phyloP scores from a whole-genome alignment of 202 grass and related monocot genomes.

The Dendrocalamus latiflorus region DNA sequence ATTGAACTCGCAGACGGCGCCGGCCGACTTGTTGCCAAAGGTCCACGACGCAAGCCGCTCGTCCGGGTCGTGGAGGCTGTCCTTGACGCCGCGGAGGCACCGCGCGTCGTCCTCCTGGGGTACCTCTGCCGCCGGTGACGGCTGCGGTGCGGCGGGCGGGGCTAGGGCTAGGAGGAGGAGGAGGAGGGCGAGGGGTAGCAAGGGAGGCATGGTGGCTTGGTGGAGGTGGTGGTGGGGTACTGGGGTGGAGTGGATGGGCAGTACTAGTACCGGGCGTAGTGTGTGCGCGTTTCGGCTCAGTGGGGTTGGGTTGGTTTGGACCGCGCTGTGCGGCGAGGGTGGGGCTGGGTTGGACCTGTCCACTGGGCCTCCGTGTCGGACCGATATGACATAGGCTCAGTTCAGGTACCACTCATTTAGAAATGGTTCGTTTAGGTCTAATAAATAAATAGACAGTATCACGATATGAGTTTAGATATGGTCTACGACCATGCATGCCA shows the following conservation, averaged over 20 bases:
- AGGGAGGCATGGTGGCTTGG: slow-evolving; percentile 31
- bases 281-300: background rate
- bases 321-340: no score
- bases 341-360: no score
- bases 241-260: background rate
- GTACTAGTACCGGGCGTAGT: background rate
- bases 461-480: no score
- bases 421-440: accelerated
- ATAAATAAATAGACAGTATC: no score
- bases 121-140: background rate
- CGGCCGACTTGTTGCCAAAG: slow-evolving; percentile 50
- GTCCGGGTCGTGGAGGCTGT: slow-evolving; percentile 18
- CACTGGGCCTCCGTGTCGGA: no score
- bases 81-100: slow-evolving; percentile 59
- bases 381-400: no score
- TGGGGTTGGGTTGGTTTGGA: background rate
- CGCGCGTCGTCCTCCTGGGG: slow-evolving; percentile 58
- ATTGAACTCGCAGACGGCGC: slow-evolving; percentile 46
- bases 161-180: slow-evolving; percentile 12
- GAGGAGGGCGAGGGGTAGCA: background rate
- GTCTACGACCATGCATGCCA: no score
- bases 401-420: no score
- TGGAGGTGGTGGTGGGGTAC: background rate
- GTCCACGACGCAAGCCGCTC: slow-evolving; percentile 23
- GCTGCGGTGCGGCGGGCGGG: slow-evolving; percentile 9